These are phyloP conservation scores for Pseudogymnoascus verrucosus DNA, from an alignment of 2,329 filamentous ascomycete genomes.

Conservation along the genomic window DNA sequence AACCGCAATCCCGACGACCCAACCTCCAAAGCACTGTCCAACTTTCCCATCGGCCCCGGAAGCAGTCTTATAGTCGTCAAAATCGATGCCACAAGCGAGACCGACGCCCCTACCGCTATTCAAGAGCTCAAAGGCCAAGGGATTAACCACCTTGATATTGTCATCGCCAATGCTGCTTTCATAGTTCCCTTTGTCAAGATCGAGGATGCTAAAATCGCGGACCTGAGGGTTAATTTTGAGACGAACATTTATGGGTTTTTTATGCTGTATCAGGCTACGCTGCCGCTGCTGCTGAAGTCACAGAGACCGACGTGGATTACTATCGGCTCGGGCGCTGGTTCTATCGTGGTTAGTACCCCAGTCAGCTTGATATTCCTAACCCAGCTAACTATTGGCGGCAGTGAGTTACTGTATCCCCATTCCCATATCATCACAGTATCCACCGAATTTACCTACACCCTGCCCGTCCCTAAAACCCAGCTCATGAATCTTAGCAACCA, in stretches of 20 bases:
- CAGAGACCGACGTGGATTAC: constrained; percentile 27
- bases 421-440: too few species aligned
- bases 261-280: constrained; percentile 28
- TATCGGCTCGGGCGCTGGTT: constrained; percentile 24
- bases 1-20: constrained; percentile 26
- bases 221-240: constrained; percentile 21
- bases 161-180: constrained; percentile 31
- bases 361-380: neutral
- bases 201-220: constrained; percentile 25
- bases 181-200: constrained; percentile 20
- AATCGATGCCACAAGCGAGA: constrained; percentile 24
- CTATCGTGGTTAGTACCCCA: constrained; percentile 16
- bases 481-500: constrained; percentile 11
- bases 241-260: constrained; percentile 27
- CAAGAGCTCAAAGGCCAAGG: constrained; percentile 22
- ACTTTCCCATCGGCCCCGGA: constrained; percentile 22
- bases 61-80: constrained; percentile 27
- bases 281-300: constrained; percentile 27
- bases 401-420: neutral
- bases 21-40: constrained; percentile 24
- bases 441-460: neutral
- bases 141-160: constrained; percentile 28
- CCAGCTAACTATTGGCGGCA: neutral
- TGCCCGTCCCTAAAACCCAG: neutral
- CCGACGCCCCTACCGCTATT: constrained; percentile 24